Evolutionary conservation across 352 stramenopile genomes (phyloP), one percentile per base, ranked within the genome.

Genomic region (Phytophthora cryptogea): DNA sequence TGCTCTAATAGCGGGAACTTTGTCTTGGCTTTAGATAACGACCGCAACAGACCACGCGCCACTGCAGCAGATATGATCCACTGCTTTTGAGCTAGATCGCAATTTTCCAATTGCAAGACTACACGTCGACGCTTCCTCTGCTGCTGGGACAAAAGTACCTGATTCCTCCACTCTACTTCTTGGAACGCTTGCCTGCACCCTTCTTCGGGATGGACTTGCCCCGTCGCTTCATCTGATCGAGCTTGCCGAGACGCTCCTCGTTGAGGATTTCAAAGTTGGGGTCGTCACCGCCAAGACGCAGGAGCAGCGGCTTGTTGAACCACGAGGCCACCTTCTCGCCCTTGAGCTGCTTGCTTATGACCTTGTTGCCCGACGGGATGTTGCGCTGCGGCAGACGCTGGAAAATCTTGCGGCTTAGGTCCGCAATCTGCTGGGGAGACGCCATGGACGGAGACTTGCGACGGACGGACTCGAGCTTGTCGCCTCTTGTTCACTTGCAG

Each of bases 321-420:
- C 86, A 95, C 47, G 77, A 88, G 26, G 79, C 86, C 9, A 95
- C 70, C 71, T 90, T 93, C 33, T 95, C 86, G 46, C 86, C 86
- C 74, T 89, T 90, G 40, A 95, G 77, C 74, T 93, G 82, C 76
- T 92, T 92, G 70, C 82, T 92, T 71, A 95, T 92, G 37, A 95
- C 77, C 72, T 95, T 95, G 72, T 93, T 95, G 65, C 86, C 86
- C 42, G 86, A 93, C 57, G 76, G 65, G 23, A 70, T 86, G 63
- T 92, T 72, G 68, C 79, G 84, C 77, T 93, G 83, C 65, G 86
- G 86, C 62, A 95, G 68, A 13, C 86, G 83, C 79, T 95, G 82
- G 70, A 95, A 95, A 62, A 95, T 95, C 77, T 95, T 92, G 64
- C 86, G 83, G 39, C 80, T 74, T 45, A 95, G 67, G 54, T 95